phyloP scores from a whole-genome alignment of 1,284 basidiomycete species.

The Sanghuangporus weigelae region DNA sequence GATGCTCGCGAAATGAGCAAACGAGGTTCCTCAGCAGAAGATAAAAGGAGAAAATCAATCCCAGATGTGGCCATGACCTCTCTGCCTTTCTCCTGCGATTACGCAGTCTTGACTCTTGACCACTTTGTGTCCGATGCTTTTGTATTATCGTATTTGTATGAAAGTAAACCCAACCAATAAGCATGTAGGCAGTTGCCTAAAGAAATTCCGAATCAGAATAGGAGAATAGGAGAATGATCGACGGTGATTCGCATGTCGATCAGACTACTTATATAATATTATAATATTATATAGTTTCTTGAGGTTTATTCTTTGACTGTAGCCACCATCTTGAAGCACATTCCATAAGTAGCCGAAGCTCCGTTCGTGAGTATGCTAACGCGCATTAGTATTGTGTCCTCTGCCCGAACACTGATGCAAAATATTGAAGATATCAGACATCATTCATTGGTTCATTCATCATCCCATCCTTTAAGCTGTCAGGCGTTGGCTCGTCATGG shows the following conservation, averaged over 20 bases:
- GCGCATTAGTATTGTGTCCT: too few relatives aligned
- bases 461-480: too few relatives aligned
- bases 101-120: neutral
- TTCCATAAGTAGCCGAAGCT: too few relatives aligned
- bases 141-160: conserved; percentile 4
- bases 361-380: too few relatives aligned
- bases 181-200: neutral
- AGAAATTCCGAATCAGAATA: neutral
- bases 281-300: neutral
- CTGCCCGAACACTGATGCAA: too few relatives aligned
- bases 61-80: neutral
- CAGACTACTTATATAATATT: neutral
- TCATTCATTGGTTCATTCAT: too few relatives aligned
- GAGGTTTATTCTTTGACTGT: neutral
- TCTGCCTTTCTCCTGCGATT: neutral
- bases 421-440: too few relatives aligned
- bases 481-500: too few relatives aligned
- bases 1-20: conserved; percentile 49
- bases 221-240: too few relatives aligned
- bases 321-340: neutral
- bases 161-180: neutral
- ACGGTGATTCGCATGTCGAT: too few relatives aligned
- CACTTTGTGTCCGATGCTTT: neutral
- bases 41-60: neutral
- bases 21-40: neutral